Evolutionary conservation across 768 basidiomycete species (phyloP).

Genomic region (Amyloporia xantha): DNA sequence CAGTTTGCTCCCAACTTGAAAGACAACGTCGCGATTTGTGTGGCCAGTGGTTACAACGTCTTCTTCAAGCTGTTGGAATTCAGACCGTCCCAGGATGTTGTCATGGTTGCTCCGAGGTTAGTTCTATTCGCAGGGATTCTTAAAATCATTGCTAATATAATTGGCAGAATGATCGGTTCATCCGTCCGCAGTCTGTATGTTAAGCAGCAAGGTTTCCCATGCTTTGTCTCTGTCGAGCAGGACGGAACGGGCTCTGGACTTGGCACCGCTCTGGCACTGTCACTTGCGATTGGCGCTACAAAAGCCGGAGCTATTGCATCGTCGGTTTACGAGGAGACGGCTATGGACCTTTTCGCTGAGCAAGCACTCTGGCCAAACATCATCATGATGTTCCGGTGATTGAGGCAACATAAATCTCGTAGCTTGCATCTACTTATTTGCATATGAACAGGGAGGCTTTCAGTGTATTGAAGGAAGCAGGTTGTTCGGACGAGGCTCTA

Average conservation of each 20-base stretch:
- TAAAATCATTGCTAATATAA: neutral
- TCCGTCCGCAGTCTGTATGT: conserved; percentile 56
- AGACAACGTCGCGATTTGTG: conserved; percentile 40
- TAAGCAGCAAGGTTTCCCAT: conserved; percentile 57
- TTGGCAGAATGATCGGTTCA: conserved; percentile 57
- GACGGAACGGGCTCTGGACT: conserved; percentile 47
- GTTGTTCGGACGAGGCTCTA: conserved; percentile 59
- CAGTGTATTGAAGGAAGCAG: conserved; percentile 54
- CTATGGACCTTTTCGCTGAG: conserved; percentile 60
- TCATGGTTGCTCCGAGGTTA: conserved; percentile 63
- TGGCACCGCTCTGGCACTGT: conserved; percentile 43
- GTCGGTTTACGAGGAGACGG: conserved; percentile 55
- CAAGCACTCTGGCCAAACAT: conserved; percentile 65
- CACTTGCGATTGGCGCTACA: conserved; percentile 54
- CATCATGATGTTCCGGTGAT: conserved; percentile 51
- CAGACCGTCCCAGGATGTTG: conserved; percentile 46
- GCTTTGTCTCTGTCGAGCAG: conserved; percentile 60
- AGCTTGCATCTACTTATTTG: neutral
- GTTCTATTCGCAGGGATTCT: neutral
- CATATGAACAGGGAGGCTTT: conserved; percentile 40
- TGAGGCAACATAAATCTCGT: too few species aligned
- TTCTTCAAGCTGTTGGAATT: conserved; percentile 54
- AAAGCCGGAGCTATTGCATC: conserved; percentile 59
- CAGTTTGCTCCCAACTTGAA: conserved; percentile 46
- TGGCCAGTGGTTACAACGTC: conserved; percentile 63